Base-by-base conservation (phyloP, 495 filamentous ascomycete genomes). In the Pseudomonodictys pantanalensis region DNA sequence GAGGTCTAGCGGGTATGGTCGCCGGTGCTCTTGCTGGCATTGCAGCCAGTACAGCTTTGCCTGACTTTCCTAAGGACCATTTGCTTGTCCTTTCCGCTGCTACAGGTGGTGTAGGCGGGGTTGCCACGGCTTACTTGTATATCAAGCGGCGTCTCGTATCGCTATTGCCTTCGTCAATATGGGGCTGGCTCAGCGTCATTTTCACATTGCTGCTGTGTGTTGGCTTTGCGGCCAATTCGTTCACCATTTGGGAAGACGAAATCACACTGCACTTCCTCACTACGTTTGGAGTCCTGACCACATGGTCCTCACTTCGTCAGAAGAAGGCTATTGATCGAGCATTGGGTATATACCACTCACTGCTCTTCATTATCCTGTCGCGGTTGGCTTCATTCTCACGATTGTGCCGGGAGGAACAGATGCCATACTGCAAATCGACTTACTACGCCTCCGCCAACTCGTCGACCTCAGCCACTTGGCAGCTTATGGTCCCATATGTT, bases 221-320 rank as follows among this genome's bases (percentile, higher is more conserved):
- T 61, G 92, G 92, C 33, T 97, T 97, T 72, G 93, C 91, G 0
- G 92, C 93, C 3, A 99, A 97, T 69, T 97, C 93, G 1, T 99
- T 91, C 73, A 97, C 92, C 4, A 96, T 99, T 60, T 97, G 95
- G 95, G 93, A 99, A 75, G 95, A 97, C 65, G 88, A 91, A 17
- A 96, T 95, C 43, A 78, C 95, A n/a, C 75, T 92, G 1, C 95
- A 92, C 76, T 91, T 97, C 77, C 82, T 97, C 52, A 81, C 83
- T 2, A 95, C 92, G 0, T 97, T 97, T 72, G 92, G 90, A 25
- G 73, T 90, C 20, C 76, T 83, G 33, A 80, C 83, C 29, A 79
- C 88, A n/a, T 69, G 88, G 3, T 83, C 86, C 4, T 91, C 92
- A 8, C 80, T 92, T 64, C 82, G 89, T 23, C 83, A 87, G 58